These are phyloP conservation scores for Solanum hybrid DNA, from an alignment of 305 asterid species.

Conservation along the genomic window DNA sequence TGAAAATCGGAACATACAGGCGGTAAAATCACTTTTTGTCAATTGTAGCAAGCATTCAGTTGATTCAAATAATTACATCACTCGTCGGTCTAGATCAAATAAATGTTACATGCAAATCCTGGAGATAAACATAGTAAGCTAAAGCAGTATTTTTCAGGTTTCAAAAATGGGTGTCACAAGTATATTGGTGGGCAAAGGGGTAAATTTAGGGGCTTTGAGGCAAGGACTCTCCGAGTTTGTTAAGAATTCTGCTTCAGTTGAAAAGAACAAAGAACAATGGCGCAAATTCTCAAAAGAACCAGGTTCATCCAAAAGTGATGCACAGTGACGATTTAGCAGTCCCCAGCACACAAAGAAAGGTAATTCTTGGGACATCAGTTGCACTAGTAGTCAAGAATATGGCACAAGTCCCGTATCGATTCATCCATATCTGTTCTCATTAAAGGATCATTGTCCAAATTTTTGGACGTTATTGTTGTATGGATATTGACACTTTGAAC, in stretches of 20 bases:
- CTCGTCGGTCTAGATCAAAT: not conserved
- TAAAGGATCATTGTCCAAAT: not conserved
- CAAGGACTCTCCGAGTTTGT: constrained; percentile 60
- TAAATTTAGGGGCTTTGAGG: constrained; percentile 59
- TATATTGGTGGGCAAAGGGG: constrained; percentile 66
- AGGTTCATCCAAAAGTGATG: constrained; percentile 35
- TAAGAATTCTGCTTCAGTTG: constrained; percentile 29
- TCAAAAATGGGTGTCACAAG: constrained; percentile 84
- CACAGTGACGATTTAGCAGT: constrained; percentile 11
- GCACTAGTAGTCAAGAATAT: not conserved
- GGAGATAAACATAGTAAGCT: not conserved
- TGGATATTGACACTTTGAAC: not conserved
- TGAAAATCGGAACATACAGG: constrained; percentile 61
- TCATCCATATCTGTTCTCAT: not conserved
- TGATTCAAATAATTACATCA: not conserved
- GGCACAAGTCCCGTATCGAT: not conserved
- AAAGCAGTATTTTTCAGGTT: constrained; percentile 31
- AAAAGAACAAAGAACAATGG: constrained; percentile 42
- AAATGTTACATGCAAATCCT: not conserved
- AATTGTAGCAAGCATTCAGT: not conserved
- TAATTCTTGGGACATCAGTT: not conserved
- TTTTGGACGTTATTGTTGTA: not conserved
- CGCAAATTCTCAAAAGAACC: constrained; percentile 29
- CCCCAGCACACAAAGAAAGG: not conserved
- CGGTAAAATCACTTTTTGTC: constrained; percentile 34